Conservation (phyloP, 2,329 filamentous ascomycete genomes). For the Pseudocercospora pini-densiflorae region DNA sequence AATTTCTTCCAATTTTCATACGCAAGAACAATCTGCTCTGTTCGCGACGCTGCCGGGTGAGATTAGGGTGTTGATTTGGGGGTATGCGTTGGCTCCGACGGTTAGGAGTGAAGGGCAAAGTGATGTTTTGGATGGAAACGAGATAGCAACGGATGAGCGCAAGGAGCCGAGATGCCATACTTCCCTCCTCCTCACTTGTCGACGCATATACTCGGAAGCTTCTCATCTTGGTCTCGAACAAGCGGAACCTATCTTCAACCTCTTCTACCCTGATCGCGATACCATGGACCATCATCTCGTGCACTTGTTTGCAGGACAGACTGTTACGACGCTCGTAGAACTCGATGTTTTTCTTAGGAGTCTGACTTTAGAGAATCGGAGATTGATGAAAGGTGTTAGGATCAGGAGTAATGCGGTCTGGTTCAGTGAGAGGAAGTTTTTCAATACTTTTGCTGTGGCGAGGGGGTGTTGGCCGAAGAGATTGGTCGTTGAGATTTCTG, state of each 20-base stretch:
- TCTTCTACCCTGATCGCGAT: neutral
- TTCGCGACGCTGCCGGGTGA: neutral
- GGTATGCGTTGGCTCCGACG: neutral
- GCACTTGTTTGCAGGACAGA: neutral
- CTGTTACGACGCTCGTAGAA: neutral
- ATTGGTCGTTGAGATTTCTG: neutral
- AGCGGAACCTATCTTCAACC: conserved; percentile 2
- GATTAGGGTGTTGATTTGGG: neutral
- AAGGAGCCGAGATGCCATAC: neutral
- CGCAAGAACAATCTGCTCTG: neutral
- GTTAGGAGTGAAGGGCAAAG: no score
- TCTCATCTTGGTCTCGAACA: neutral
- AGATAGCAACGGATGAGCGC: neutral
- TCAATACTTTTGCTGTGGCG: conserved; percentile 3
- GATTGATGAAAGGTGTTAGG: neutral
- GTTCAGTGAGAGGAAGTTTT: neutral
- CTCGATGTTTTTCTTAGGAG: neutral
- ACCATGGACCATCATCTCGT: neutral
- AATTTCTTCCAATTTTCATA: conserved; percentile 1
- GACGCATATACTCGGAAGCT: conserved; percentile 1
- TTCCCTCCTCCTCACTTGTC: neutral
- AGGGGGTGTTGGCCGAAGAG: conserved; percentile 1
- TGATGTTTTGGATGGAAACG: neutral
- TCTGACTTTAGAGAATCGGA: neutral
- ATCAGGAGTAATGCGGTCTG: neutral